These are phyloP conservation scores for Wakefieldia striispora DNA, from an alignment of 768 basidiomycete genomes.

Conservation along the genomic window DNA sequence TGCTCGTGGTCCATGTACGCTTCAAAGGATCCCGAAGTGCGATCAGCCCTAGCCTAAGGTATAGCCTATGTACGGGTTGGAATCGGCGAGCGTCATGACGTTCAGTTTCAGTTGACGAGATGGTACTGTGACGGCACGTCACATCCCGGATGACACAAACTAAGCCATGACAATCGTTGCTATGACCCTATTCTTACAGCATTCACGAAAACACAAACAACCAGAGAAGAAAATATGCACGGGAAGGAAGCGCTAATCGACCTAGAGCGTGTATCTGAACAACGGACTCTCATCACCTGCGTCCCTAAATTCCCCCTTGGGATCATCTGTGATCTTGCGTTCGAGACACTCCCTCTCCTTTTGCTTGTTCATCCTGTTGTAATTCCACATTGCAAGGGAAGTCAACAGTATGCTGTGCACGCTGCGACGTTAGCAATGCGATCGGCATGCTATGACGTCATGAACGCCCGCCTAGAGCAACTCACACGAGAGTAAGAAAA, in stretches of 20 bases:
- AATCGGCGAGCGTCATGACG: no score
- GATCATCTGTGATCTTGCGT: slow-evolving; percentile 40
- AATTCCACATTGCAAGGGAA: slow-evolving; percentile 42
- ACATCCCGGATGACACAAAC: no score
- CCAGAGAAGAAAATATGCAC: no score
- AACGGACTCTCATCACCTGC: slow-evolving; percentile 51
- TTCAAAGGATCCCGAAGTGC: no score
- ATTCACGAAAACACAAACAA: no score
- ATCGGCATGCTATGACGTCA: not conserved
- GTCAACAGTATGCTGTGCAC: slow-evolving; percentile 36
- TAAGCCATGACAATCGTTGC: no score
- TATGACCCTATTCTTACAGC: no score
- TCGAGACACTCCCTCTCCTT: slow-evolving; percentile 41
- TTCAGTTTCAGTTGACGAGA: no score
- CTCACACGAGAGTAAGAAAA: slow-evolving; percentile 22
- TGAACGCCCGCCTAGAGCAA: not conserved
- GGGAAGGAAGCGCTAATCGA: not conserved
- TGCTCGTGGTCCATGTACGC: no score
- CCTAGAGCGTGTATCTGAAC: slow-evolving; percentile 38
- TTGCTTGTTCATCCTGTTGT: slow-evolving; percentile 42
- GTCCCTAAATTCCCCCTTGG: slow-evolving; percentile 38
- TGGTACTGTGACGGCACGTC: no score
- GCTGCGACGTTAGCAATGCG: slow-evolving; percentile 22
- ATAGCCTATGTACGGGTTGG: no score
- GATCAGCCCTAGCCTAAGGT: no score